Base-by-base conservation (phyloP, 2,329 filamentous ascomycete genomes). In the Aspergillus pseudotamarii region DNA sequence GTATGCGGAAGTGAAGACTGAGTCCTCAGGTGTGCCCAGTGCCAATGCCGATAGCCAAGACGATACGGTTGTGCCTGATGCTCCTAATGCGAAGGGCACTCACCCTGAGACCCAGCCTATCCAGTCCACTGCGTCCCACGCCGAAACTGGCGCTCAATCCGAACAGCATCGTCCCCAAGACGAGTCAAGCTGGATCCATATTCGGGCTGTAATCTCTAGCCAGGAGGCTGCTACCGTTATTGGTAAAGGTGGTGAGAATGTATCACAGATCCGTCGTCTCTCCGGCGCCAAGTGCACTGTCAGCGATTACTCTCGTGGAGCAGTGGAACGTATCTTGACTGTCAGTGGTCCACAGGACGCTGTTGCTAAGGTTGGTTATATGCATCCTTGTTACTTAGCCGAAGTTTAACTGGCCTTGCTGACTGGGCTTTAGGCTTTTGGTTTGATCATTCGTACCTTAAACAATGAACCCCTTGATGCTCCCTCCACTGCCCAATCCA, bases 231-330 rank as follows among this genome's bases (percentile, higher is more conserved):
- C 95, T 45, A 99, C 95, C 56, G 93, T 97, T 69, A 99, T 99
- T 80, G 95, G 95, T 76, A 99, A 99, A 82, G 94, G 94, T 67
- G 95, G 95, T 76, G 95, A 99, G 84, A 99, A 99, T 75, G 95
- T 99, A 55, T 96, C 94, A 70, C 93, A 96, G 81, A 98, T 99
- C 75, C 89, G 95, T 70, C 93, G 92, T 77, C 86, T 97, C 81
- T 97, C 95, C 58, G 94, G 93, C 72, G 95, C 95, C 69, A 98
- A 98, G 82, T 99, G 95, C 84, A 99, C 95, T 55, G 95, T 99
- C 71, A 97, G 94, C 82, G 95, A 99, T 81, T 99, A 98, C 75
- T 92, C 96, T 71, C 93, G 96, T 75, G 95, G 95, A 69, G 95
- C 95, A 60, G 94, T 98, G 38, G 95, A 99, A 84, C 92, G 95